phyloP scores from a whole-genome alignment of 306 rosid species.

The Citrullus amarus region DNA sequence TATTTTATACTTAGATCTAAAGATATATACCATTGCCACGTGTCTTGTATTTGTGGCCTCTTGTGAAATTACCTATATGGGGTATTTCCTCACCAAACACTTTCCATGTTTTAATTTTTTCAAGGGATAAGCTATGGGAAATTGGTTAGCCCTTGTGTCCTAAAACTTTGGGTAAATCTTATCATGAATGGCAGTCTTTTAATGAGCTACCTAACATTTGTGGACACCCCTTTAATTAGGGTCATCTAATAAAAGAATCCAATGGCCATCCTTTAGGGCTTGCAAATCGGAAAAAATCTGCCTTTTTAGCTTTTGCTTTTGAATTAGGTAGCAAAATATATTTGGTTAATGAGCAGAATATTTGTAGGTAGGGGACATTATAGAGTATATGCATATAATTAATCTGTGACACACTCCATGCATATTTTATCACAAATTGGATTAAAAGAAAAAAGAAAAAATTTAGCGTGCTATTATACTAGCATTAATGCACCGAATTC shows the following conservation, averaged over 20 bases:
- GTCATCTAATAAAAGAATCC: neutral
- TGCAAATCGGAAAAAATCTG: neutral
- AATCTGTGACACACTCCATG: neutral
- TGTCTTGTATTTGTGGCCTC: neutral
- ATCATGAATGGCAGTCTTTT: neutral
- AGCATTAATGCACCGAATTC: no score
- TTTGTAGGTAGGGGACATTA: neutral
- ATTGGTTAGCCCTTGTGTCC: neutral
- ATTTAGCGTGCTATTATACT: no score
- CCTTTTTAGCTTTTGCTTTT: neutral
- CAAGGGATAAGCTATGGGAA: neutral
- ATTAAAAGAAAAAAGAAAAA: neutral
- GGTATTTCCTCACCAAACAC: neutral
- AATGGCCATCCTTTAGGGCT: neutral
- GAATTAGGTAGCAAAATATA: neutral
- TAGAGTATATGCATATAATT: neutral
- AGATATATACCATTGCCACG: neutral
- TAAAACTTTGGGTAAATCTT: neutral
- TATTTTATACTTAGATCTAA: neutral
- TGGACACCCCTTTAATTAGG: neutral
- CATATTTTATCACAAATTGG: neutral
- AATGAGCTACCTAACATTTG: neutral
- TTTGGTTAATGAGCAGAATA: neutral
- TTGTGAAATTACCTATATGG: neutral
- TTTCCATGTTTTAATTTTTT: neutral